A percentile compares a stretch with the other conserved stretches of the same genome.
Evolutionary conservation across 2,329 filamentous ascomycete species (phyloP).

Genomic region (Alternaria sp.): DNA sequence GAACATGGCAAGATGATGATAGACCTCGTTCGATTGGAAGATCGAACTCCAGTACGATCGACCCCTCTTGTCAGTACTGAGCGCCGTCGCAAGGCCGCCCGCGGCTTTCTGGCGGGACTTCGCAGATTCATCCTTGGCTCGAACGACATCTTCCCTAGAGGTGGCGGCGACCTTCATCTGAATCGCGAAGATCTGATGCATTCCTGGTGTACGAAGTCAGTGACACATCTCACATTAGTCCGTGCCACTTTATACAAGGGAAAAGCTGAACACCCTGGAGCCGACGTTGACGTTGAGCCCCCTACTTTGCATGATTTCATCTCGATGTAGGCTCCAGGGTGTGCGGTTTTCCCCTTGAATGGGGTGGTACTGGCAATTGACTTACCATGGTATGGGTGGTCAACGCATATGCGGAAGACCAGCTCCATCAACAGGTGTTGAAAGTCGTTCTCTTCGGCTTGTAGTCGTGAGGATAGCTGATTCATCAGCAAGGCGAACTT

Average conservation of each 20-base stretch:
- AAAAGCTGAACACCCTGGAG: not conserved
- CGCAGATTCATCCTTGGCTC: slow-evolving; percentile 74
- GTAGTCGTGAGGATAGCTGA: slow-evolving; percentile 90
- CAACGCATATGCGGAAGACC: slow-evolving; percentile 82
- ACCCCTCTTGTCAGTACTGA: slow-evolving; percentile 62
- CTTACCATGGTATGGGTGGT: slow-evolving; percentile 87
- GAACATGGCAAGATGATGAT: slow-evolving; percentile 69
- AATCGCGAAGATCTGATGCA: slow-evolving; percentile 91
- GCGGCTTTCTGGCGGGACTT: slow-evolving; percentile 77
- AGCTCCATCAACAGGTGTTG: slow-evolving; percentile 76
- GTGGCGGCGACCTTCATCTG: slow-evolving; percentile 63
- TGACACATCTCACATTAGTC: fast-evolving
- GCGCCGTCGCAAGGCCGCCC: slow-evolving; percentile 67
- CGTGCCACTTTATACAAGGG: not conserved
- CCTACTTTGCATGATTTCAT: not conserved
- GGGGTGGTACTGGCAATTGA: not conserved
- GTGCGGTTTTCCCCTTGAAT: not conserved
- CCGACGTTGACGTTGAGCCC: not conserved
- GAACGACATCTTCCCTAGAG: slow-evolving; percentile 53
- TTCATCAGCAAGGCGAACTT: slow-evolving; percentile 96
- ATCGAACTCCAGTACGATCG: slow-evolving; percentile 72
- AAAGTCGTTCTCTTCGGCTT: slow-evolving; percentile 73
- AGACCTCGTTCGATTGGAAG: slow-evolving; percentile 73
- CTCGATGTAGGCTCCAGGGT: not conserved
- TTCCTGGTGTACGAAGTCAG: slow-evolving; percentile 52